phyloP scores from a whole-genome alignment of 208 protist genomes.

The Wallacemonas sp. region DNA sequence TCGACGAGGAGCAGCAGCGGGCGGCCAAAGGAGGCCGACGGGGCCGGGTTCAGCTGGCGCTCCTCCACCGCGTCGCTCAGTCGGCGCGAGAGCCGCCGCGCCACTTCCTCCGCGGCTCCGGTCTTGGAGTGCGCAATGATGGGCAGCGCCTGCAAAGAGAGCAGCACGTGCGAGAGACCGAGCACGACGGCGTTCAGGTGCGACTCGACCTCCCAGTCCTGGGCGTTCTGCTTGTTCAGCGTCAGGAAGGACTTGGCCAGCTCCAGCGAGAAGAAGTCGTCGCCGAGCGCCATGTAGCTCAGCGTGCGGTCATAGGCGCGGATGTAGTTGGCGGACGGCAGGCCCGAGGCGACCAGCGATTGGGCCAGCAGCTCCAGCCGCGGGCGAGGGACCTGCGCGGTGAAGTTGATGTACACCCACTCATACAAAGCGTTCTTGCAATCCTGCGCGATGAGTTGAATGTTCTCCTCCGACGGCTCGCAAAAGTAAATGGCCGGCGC shows the following conservation, averaged over 20 bases:
- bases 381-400: slow-evolving; percentile 63
- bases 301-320: slow-evolving; percentile 83
- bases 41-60: slow-evolving; percentile 53
- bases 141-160: slow-evolving; percentile 81
- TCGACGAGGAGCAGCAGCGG: slow-evolving; percentile 87
- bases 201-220: slow-evolving; percentile 71
- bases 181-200: slow-evolving; percentile 72
- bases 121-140: slow-evolving; percentile 84
- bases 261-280: slow-evolving; percentile 90
- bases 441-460: slow-evolving; percentile 72
- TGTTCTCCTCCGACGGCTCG: slow-evolving; percentile 86
- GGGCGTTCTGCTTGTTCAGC: slow-evolving; percentile 65
- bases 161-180: slow-evolving; percentile 81
- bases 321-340: slow-evolving; percentile 80
- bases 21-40: slow-evolving; percentile 61
- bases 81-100: slow-evolving; percentile 56
- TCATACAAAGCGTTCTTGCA: slow-evolving; percentile 78
- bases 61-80: slow-evolving; percentile 81
- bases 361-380: slow-evolving; percentile 77
- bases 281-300: slow-evolving; percentile 80
- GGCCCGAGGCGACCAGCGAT: slow-evolving; percentile 41
- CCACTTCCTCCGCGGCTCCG: slow-evolving; percentile 78
- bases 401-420: slow-evolving; percentile 92
- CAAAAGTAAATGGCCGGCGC: slow-evolving; percentile 91
- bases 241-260: slow-evolving; percentile 67